A percentile compares a stretch with the other conserved stretches of the same genome.
Evolutionary conservation across 2,329 filamentous ascomycete genomes (phyloP).

Genomic region (Colletotrichum theobromicola): DNA sequence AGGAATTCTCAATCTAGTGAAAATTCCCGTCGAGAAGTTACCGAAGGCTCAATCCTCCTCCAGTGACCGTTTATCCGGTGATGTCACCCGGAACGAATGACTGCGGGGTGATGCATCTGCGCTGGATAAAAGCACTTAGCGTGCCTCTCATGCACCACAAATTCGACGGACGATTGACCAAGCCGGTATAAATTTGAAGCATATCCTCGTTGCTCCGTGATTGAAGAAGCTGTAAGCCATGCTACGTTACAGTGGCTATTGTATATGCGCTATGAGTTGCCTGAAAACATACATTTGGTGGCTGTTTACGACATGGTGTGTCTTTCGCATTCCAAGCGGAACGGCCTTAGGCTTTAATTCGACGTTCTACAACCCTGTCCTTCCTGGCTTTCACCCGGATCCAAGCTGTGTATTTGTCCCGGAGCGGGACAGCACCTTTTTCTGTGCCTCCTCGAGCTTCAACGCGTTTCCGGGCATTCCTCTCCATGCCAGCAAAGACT

Average conservation of each 20-base stretch:
- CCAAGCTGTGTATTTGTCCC: constrained; percentile 47
- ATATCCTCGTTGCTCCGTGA: neutral
- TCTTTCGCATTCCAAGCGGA: neutral
- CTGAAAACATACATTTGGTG: neutral
- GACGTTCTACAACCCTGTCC: constrained; percentile 45
- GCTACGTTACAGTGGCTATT: neutral
- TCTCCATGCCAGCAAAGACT: constrained; percentile 56
- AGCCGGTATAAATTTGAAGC: neutral
- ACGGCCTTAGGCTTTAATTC: constrained; percentile 21
- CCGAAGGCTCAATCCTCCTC: neutral
- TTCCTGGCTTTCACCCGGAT: constrained; percentile 56
- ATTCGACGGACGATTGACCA: neutral
- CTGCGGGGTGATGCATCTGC: neutral
- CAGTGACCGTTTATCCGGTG: neutral
- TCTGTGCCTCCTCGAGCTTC: constrained; percentile 57
- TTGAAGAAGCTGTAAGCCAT: neutral
- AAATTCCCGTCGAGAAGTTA: neutral
- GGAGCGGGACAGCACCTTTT: constrained; percentile 48
- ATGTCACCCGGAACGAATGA: neutral
- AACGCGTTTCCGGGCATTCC: constrained; percentile 57
- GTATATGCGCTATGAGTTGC: neutral
- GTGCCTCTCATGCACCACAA: neutral
- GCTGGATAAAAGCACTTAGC: neutral
- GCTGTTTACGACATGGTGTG: neutral
- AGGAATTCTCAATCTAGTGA: neutral